Conservation (phyloP, 2,329 filamentous ascomycete species). For the Cercospora sojina region DNA sequence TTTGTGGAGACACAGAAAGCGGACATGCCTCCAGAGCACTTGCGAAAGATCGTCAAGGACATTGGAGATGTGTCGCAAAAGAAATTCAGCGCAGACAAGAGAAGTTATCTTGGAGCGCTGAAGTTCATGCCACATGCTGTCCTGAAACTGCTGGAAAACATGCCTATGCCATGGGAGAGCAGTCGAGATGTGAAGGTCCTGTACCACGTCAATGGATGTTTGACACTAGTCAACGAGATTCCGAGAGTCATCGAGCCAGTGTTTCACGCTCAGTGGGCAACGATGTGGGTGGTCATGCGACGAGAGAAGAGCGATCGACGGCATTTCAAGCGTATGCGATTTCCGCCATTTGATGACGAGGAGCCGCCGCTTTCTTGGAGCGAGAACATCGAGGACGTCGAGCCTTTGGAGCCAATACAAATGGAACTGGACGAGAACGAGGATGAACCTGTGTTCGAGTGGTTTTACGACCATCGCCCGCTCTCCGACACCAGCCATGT, state of each 20-base stretch:
- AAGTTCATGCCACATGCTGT: conserved; percentile 99
- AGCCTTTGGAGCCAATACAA: conserved; percentile 95
- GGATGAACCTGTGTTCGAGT: conserved; percentile 86
- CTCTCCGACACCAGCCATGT: conserved; percentile 89
- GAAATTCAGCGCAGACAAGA: conserved; percentile 98
- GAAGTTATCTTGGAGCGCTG: conserved; percentile 91
- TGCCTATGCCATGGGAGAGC: conserved; percentile 99
- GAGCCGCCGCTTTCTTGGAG: conserved; percentile 97
- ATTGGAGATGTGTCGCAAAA: conserved; percentile 99
- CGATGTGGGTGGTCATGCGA: conserved; percentile 99
- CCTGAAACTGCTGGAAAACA: conserved; percentile 94
- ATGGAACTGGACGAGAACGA: conserved; percentile 96
- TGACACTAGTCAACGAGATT: conserved; percentile 95
- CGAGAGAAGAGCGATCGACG: conserved; percentile 94
- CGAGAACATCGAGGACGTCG: conserved; percentile 97
- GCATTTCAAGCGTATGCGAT: conserved; percentile 98
- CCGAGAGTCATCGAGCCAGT: conserved; percentile 96
- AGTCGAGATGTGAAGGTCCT: conserved; percentile 94
- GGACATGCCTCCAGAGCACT: conserved; percentile 96
- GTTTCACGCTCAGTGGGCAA: conserved; percentile 97
- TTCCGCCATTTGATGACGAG: conserved; percentile 97
- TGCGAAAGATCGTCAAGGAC: conserved; percentile 97
- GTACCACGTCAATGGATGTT: conserved; percentile 95
- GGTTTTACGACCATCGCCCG: conserved; percentile 95
- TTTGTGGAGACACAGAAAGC: conserved; percentile 98